These are phyloP conservation scores for Naumovozyma baii DNA, from an alignment of 805 yeast genomes.

Conservation along the genomic window DNA sequence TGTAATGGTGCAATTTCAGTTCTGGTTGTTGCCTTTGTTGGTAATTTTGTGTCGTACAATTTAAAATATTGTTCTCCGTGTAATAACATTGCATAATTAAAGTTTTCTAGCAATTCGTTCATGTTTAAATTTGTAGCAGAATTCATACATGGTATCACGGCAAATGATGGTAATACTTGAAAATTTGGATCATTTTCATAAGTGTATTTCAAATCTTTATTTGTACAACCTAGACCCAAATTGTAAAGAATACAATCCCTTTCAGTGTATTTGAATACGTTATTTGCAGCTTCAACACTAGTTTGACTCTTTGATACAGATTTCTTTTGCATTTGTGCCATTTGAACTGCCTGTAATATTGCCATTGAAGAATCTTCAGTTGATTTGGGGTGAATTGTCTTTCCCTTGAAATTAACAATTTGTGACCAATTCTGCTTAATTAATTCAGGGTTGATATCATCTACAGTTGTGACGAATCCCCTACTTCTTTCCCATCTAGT, in stretches of 20 bases:
- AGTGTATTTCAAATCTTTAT: constrained; percentile 64
- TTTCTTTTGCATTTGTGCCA: constrained; percentile 20
- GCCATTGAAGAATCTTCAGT: constrained; percentile 75
- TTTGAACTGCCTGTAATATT: constrained; percentile 53
- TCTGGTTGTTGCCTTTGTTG: constrained; percentile 53
- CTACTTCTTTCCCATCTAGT: constrained; percentile 92
- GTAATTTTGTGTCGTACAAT: constrained; percentile 45
- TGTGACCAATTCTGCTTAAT: constrained; percentile 57
- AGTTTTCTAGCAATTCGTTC: constrained; percentile 58
- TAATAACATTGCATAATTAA: constrained; percentile 78
- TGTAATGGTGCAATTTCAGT: constrained; percentile 63
- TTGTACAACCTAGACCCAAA: constrained; percentile 77
- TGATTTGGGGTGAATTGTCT: constrained; percentile 40
- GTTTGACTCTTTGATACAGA: constrained; percentile 30
- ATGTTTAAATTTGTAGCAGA: constrained; percentile 50
- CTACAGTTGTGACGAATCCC: constrained; percentile 56
- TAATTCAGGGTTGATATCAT: constrained; percentile 50
- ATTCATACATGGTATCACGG: constrained; percentile 78
- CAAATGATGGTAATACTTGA: constrained; percentile 81
- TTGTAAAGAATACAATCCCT: constrained; percentile 77
- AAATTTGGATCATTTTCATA: constrained; percentile 72
- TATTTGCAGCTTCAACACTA: constrained; percentile 15
- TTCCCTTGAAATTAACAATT: constrained; percentile 54
- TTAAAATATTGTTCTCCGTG: constrained; percentile 94
- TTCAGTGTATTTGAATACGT: constrained; percentile 46